A percentile compares a stretch with the other conserved stretches of the same genome.
These are phyloP conservation scores for Pseudocercospora fuligena DNA, from an alignment of 2,329 filamentous ascomycete genomes.

Conservation along the genomic window DNA sequence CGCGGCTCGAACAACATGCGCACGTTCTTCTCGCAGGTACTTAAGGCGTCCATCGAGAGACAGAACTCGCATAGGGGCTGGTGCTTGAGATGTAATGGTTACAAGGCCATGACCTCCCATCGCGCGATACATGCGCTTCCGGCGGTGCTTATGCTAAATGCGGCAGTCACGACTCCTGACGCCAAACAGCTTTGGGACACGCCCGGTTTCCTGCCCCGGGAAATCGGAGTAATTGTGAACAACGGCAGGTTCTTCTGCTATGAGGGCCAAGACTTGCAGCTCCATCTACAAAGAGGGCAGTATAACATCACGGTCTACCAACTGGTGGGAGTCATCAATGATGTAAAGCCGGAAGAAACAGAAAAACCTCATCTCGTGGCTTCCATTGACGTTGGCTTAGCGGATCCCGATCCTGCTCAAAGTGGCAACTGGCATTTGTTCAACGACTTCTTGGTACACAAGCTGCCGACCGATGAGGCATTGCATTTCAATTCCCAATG, in stretches of 20 bases:
- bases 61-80: slow-evolving; percentile 89
- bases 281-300: slow-evolving; percentile 77
- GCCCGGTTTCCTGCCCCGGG: slow-evolving; percentile 88
- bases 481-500: slow-evolving; percentile 86
- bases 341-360: slow-evolving; percentile 83
- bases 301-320: slow-evolving; percentile 89
- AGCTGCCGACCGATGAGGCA: slow-evolving; percentile 79
- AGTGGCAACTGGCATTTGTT: slow-evolving; percentile 90
- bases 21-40: slow-evolving; percentile 75
- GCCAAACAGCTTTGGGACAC: slow-evolving; percentile 84
- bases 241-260: slow-evolving; percentile 94
- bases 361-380: slow-evolving; percentile 91
- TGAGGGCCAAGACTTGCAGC: slow-evolving; percentile 84
- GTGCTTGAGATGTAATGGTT: slow-evolving; percentile 89
- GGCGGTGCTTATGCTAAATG: slow-evolving; percentile 84
- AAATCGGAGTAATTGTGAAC: slow-evolving; percentile 90
- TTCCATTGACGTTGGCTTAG: slow-evolving; percentile 79
- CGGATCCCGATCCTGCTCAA: slow-evolving; percentile 60
- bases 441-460: slow-evolving; percentile 92
- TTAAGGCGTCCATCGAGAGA: slow-evolving; percentile 91
- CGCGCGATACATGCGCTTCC: slow-evolving; percentile 85
- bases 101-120: slow-evolving; percentile 83
- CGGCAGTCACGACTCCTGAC: slow-evolving; percentile 73
- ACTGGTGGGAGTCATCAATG: slow-evolving; percentile 83
- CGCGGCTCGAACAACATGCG: slow-evolving; percentile 13